These are phyloP conservation scores for Diaporthe citriasiana DNA, from an alignment of 2,329 filamentous ascomycete genomes.

Conservation along the genomic window DNA sequence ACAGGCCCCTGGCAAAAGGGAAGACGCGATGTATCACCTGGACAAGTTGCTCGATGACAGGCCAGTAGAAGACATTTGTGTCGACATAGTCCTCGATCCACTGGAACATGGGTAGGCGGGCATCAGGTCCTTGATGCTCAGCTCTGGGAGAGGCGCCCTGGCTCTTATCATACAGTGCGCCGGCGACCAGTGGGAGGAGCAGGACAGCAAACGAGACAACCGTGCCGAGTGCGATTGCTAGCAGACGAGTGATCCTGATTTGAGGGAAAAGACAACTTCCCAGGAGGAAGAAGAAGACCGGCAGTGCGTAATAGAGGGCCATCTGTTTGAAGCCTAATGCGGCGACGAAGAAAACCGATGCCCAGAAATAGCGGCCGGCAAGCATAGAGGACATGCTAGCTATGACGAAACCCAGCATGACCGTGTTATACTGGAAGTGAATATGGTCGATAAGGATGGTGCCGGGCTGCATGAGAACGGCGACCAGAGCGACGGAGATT, in stretches of 20 bases:
- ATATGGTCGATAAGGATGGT: constrained; percentile 95
- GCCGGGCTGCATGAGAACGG: constrained; percentile 91
- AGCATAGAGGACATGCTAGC: constrained; percentile 91
- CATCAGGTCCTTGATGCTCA: constrained; percentile 70
- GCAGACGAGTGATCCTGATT: constrained; percentile 75
- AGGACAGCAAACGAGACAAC: constrained; percentile 80
- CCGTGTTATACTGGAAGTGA: constrained; percentile 98
- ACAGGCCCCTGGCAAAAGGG: constrained; percentile 93
- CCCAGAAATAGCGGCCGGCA: constrained; percentile 87
- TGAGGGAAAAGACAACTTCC: constrained; percentile 86
- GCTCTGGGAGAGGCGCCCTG: constrained; percentile 72
- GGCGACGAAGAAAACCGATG: constrained; percentile 92
- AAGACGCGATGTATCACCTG: constrained; percentile 95
- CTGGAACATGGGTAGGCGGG: constrained; percentile 73
- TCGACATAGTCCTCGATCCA: constrained; percentile 72
- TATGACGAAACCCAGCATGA: constrained; percentile 94
- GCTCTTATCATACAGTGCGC: constrained; percentile 77
- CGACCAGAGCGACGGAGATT: constrained; percentile 85
- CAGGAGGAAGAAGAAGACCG: constrained; percentile 91
- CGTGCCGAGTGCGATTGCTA: constrained; percentile 83
- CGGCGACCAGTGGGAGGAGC: constrained; percentile 80
- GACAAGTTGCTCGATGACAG: constrained; percentile 80
- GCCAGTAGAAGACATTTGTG: constrained; percentile 78
- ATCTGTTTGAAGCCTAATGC: constrained; percentile 99
- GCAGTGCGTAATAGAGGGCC: constrained; percentile 96